Evolutionary conservation across 805 yeast genomes (phyloP), one percentile per base, ranked within the genome.

Genomic region (Isabelozyma heimii): DNA sequence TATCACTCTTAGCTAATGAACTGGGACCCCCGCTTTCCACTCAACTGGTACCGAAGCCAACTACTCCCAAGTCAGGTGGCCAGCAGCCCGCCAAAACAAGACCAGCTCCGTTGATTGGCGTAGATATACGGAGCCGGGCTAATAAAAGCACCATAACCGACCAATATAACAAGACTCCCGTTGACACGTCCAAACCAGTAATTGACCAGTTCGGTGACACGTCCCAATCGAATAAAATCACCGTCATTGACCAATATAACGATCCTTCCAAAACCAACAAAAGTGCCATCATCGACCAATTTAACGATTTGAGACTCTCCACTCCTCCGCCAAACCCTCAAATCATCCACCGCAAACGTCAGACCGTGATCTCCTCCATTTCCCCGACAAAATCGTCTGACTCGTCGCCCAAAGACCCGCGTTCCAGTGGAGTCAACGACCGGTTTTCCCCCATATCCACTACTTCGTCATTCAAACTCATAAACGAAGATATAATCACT

Each of bases 401-500:
- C 14, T 49, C 60, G 14, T 60, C 63, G 5, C 66, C 67, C 2
- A 43, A 47, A 15, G 54, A 49, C 24, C 43, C 43, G 1, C 17
- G 40, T 9, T 12, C 12, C 5, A 10, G 17, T 10, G 40, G 20
- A 38, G 14, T 16, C 14, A 20, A 56, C 7, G 53, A 47, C 13
- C 48, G 51, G 15, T 44, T 56, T 14, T 59, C 72, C 16, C 76
- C 76, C 2, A 53, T 68, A 12, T 60, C 71, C 26, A 65, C 77
- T 24, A 69, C 74, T 1, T 51, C 70, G 2, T 44, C 65, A 13
- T 48, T 70, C 20, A 62, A 59, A 41, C 58, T 73, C 33, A 61
- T 63, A 46, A 69, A 62, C 53, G 83, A 82, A 40, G 97, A 94
- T 60, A 67, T 94, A 24, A 81, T 91, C 13, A 81, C 84, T 33